Evolutionary conservation across 305 asterid genomes (phyloP), one percentile per base, ranked within the genome.

Genomic region (Solanum aculeatissimum): DNA sequence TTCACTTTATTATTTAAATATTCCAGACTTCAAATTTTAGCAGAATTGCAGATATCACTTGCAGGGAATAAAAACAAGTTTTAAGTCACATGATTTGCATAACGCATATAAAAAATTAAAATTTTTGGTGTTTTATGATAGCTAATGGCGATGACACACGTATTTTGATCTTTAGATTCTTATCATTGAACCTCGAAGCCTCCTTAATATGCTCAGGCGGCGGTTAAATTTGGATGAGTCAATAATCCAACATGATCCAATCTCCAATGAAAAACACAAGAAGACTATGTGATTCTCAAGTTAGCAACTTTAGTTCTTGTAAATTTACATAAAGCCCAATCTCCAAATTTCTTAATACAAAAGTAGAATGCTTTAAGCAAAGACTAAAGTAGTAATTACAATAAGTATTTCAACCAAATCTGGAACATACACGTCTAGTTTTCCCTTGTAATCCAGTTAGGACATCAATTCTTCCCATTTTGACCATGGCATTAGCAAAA

Each of bases 401-500:
- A 84, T 35, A 54, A 32, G 57, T 19, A 49, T 12, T 88, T 89
- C 86, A 92, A 85, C 74, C 82, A 84, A 87, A 65, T 93, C 19
- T 68, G 10, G 90, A 78, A 82, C 99, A 96, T n/a, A 88, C 87
- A 23, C 93, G 92, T 84, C 99, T 90, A 25, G 94, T 91, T 3
- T 88, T 90, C 21, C 98, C 99, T 21, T 89, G 85, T 13, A 85
- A 27, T 8, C 95, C 95, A 0, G 97, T 90, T 47, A 92, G 85
- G 8, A 92, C 98, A 10, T 93, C 95, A 80, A 93, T 87, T 4
- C 94, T 55, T 8, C 99, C 99, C 99, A 96, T 91, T 85, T 91
- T 91, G 32, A 93, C 91, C 93, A 96, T 93, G 0, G 99, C 87
- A 12, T 70, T 54, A 9, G 85, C 95, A 43, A 96, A 96, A 84